Conservation (phyloP, 805 yeast genomes). For the Yueomyces sp. region DNA sequence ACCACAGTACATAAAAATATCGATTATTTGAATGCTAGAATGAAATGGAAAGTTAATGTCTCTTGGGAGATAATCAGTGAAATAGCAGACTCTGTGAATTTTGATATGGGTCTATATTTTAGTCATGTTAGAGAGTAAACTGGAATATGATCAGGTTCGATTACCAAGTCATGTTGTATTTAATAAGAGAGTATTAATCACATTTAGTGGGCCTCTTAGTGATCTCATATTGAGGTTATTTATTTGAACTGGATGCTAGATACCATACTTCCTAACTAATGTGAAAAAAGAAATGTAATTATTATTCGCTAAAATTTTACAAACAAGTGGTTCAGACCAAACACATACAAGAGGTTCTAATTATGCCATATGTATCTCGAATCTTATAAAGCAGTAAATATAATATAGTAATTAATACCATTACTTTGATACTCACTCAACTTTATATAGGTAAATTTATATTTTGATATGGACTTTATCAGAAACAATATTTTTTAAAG, state of each 20-base stretch:
- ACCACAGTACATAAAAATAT: slow-evolving; percentile 27
- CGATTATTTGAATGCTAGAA: slow-evolving; percentile 51
- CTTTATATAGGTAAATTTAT: too few species aligned
- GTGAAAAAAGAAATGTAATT: too few species aligned
- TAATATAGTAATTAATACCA: too few species aligned
- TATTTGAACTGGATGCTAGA: neutral
- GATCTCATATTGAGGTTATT: neutral
- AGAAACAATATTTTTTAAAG: too few species aligned
- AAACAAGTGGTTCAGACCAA: too few species aligned
- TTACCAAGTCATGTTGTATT: neutral
- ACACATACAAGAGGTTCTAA: too few species aligned
- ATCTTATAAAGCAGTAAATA: too few species aligned
- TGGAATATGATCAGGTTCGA: neutral
- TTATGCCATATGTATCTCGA: too few species aligned
- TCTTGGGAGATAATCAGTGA: slow-evolving; percentile 50
- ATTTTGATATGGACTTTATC: too few species aligned
- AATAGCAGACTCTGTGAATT: slow-evolving; percentile 48
- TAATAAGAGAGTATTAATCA: neutral
- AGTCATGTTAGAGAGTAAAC: slow-evolving; percentile 8
- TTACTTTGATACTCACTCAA: too few species aligned
- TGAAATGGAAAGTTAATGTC: slow-evolving; percentile 70
- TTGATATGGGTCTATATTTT: slow-evolving; percentile 54
- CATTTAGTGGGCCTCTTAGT: too few species aligned
- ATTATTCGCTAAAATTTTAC: too few species aligned
- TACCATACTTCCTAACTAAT: neutral